phyloP scores from a whole-genome alignment of 176 grass and related monocot genomes.

The Stipa capillata region DNA sequence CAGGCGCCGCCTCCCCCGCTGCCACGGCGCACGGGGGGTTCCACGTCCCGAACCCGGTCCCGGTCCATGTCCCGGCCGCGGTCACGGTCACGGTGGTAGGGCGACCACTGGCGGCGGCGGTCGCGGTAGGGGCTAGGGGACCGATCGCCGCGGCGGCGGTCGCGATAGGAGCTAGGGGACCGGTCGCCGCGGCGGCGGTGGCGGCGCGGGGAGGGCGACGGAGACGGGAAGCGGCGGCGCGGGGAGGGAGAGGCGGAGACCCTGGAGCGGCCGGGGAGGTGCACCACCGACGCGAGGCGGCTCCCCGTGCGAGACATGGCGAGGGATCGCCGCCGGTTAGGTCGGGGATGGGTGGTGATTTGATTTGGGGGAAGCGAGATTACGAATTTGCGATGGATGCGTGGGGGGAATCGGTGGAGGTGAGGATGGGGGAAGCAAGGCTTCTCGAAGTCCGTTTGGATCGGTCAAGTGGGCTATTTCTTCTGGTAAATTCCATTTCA shows the following conservation, averaged over 20 bases:
- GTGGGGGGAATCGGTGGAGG: not conserved
- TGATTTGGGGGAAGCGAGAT: not conserved
- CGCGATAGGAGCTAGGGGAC: conserved; percentile 28
- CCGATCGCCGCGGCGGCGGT: not conserved
- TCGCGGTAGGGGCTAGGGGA: conserved; percentile 28
- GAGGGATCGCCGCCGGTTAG: conserved; percentile 25
- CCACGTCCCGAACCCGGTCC: conserved; percentile 1
- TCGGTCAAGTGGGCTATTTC: not conserved
- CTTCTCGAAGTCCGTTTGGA: conserved; percentile 3
- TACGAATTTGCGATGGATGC: not conserved
- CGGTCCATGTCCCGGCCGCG: conserved; percentile 12
- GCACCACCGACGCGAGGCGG: conserved; percentile 65
- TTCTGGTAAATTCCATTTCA: too few species aligned
- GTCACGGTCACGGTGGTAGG: conserved; percentile 30
- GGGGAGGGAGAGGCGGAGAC: conserved; percentile 58
- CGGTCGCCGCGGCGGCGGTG: conserved; percentile 23
- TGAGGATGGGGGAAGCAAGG: not conserved
- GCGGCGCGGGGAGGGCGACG: conserved; percentile 19
- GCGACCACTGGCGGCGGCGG: conserved; percentile 49
- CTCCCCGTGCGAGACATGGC: conserved; percentile 34
- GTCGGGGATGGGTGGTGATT: not conserved
- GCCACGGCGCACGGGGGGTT: not conserved
- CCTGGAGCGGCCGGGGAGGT: conserved; percentile 48
- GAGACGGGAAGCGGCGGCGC: conserved; percentile 41
- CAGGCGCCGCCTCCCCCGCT: conserved; percentile 1